A percentile compares a stretch with the other conserved stretches of the same genome.
Evolutionary conservation across 2,329 filamentous ascomycete species (phyloP).

Genomic region (Trichoderma aggressivum): DNA sequence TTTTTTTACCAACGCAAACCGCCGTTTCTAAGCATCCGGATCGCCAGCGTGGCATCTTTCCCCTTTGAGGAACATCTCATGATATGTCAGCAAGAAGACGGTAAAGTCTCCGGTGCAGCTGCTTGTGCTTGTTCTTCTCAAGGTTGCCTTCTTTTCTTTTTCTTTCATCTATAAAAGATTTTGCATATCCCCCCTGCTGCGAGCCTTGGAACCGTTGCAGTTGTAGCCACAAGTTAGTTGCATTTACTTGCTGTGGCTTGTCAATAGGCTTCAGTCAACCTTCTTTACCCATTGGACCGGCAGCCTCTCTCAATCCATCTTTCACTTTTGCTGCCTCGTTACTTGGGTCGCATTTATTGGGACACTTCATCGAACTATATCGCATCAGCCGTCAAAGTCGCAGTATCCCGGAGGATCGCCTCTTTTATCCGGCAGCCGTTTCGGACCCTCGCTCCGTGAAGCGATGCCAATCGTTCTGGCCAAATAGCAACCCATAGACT

Average conservation of each 20-base stretch:
- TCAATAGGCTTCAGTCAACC: not conserved
- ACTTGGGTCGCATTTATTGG: not conserved
- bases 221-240: not conserved
- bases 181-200: not conserved
- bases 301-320: not conserved
- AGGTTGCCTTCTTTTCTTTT: not conserved
- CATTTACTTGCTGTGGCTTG: slow-evolving; percentile 11
- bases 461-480: not conserved
- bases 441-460: not conserved
- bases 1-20: not conserved
- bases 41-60: slow-evolving; percentile 27
- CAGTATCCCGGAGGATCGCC: not conserved
- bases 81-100: slow-evolving; percentile 14
- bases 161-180: slow-evolving; percentile 5
- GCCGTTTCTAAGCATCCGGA: slow-evolving; percentile 7
- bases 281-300: not conserved
- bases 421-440: not conserved
- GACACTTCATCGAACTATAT: not conserved
- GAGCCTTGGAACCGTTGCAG: not conserved
- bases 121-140: not conserved
- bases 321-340: not conserved
- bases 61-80: slow-evolving; percentile 16
- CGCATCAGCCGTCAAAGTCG: not conserved
- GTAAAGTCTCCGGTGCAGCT: not conserved
- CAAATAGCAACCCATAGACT: not conserved